Evolutionary conservation across 352 stramenopile genomes (phyloP).

Genomic region (Pythium phragmitis): DNA sequence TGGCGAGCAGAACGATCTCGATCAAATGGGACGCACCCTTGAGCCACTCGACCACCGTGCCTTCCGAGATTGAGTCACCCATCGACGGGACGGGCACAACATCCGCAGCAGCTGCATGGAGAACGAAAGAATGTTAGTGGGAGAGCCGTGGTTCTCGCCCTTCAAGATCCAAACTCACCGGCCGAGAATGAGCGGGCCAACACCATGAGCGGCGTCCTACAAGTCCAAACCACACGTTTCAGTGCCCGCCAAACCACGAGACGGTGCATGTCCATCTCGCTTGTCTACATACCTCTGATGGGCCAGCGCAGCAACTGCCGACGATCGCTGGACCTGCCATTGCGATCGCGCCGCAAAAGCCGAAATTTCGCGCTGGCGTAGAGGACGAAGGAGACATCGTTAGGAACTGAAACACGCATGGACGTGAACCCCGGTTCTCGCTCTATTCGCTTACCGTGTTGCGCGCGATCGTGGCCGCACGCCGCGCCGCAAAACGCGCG

Average conservation of each 20-base stretch:
- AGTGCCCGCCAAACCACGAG: background rate
- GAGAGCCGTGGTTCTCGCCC: too few species aligned
- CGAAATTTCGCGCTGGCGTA: slow-evolving; percentile 10
- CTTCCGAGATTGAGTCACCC: slow-evolving; percentile 98
- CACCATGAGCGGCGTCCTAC: slow-evolving; percentile 24
- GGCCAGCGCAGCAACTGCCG: slow-evolving; percentile 10
- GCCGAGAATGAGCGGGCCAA: slow-evolving; percentile 46
- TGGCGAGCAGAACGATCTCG: background rate
- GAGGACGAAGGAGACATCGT: background rate
- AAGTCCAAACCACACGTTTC: slow-evolving; percentile 24
- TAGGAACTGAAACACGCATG: background rate
- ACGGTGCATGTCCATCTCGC: background rate
- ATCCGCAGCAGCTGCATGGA: slow-evolving; percentile 29
- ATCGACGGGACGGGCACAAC: slow-evolving; percentile 84
- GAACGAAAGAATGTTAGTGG: background rate
- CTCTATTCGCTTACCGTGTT: slow-evolving; percentile 21
- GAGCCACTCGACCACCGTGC: slow-evolving; percentile 96
- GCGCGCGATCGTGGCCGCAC: slow-evolving; percentile 14
- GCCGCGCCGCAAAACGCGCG: slow-evolving; percentile 35
- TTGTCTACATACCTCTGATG: slow-evolving; percentile 6
- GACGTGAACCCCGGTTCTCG: background rate
- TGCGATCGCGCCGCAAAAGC: slow-evolving; percentile 13
- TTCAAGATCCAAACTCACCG: slow-evolving; percentile 25
- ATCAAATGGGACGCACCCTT: slow-evolving; percentile 56
- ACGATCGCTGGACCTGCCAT: slow-evolving; percentile 13